A percentile compares a stretch with the other conserved stretches of the same genome.
These are phyloP conservation scores for Baorangia bicolor DNA, from an alignment of 768 basidiomycete species.

Conservation along the genomic window DNA sequence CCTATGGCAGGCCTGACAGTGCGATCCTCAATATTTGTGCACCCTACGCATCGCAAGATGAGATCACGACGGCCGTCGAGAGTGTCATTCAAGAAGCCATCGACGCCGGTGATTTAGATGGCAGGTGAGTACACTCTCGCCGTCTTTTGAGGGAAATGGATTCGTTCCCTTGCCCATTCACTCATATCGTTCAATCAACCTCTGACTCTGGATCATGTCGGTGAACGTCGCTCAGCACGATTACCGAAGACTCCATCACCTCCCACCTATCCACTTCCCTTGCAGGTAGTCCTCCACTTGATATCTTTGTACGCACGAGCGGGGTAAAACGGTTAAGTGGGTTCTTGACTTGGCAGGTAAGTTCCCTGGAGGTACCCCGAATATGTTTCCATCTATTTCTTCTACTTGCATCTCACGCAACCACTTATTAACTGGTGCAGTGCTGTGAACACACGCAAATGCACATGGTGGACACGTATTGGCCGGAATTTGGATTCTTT, in stretches of 20 bases:
- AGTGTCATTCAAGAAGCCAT: constrained; percentile 34
- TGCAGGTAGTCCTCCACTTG: constrained; percentile 74
- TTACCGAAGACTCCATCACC: constrained; percentile 70
- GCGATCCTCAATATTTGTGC: constrained; percentile 90
- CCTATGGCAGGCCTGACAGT: constrained; percentile 39
- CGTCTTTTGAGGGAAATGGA: no score
- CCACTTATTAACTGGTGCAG: constrained; percentile 36
- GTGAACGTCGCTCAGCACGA: constrained; percentile 31
- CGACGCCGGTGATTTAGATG: constrained; percentile 31
- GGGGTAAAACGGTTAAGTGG: constrained; percentile 68
- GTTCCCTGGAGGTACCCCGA: constrained; percentile 17
- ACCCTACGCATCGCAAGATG: constrained; percentile 89
- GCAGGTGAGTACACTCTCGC: constrained; percentile 14
- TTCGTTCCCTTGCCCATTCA: constrained; percentile 1
- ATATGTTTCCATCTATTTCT: neutral
- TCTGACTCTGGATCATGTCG: neutral
- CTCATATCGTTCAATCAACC: neutral
- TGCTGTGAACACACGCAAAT: constrained; percentile 81
- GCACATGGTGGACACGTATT: constrained; percentile 80
- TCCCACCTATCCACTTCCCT: constrained; percentile 63
- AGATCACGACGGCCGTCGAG: constrained; percentile 78
- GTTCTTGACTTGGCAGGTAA: constrained; percentile 94
- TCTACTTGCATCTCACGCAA: no score
- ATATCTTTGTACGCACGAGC: constrained; percentile 88
- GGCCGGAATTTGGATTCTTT: constrained; percentile 90